These are phyloP conservation scores for Candida neerlandica DNA, from an alignment of 1,139 yeast species.

Conservation along the genomic window DNA sequence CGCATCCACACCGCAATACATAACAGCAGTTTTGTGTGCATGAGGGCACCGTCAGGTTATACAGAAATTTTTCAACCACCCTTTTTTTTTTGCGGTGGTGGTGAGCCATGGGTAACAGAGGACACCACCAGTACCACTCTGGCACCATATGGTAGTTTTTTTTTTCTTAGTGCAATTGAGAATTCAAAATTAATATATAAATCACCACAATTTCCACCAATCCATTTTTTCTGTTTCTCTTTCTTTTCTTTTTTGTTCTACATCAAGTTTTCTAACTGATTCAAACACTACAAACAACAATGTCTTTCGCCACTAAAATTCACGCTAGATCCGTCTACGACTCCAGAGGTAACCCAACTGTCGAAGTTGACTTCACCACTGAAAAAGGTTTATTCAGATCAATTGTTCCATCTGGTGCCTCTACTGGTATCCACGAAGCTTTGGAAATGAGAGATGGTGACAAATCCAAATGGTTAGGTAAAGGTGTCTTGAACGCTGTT, in stretches of 20 bases:
- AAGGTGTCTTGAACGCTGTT: slow-evolving; percentile 93
- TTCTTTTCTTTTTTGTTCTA: slow-evolving; percentile 11
- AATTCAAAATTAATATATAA: neutral
- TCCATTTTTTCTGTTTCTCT: slow-evolving; percentile 5
- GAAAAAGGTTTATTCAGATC: slow-evolving; percentile 87
- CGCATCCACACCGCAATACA: neutral
- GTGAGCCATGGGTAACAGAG: no score
- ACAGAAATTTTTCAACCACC: slow-evolving; percentile 5
- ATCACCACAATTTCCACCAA: slow-evolving; percentile 1
- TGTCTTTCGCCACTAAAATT: slow-evolving; percentile 54
- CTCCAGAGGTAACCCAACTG: slow-evolving; percentile 98
- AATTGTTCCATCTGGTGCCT: slow-evolving; percentile 96
- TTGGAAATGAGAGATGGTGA: slow-evolving; percentile 94
- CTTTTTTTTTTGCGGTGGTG: neutral
- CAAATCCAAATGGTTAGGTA: slow-evolving; percentile 91
- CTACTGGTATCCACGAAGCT: slow-evolving; percentile 95
- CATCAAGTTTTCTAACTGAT: slow-evolving; percentile 11
- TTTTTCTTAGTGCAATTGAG: neutral
- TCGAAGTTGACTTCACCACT: slow-evolving; percentile 90
- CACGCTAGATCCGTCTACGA: slow-evolving; percentile 94
- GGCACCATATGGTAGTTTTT: no score
- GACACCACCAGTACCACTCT: no score
- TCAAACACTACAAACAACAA: slow-evolving; percentile 16
- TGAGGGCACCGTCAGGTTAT: slow-evolving; percentile 5
- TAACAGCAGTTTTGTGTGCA: slow-evolving; percentile 3